These are phyloP conservation scores for Orbilia blumenaviensis DNA, from an alignment of 2,329 filamentous ascomycete species.

Conservation along the genomic window DNA sequence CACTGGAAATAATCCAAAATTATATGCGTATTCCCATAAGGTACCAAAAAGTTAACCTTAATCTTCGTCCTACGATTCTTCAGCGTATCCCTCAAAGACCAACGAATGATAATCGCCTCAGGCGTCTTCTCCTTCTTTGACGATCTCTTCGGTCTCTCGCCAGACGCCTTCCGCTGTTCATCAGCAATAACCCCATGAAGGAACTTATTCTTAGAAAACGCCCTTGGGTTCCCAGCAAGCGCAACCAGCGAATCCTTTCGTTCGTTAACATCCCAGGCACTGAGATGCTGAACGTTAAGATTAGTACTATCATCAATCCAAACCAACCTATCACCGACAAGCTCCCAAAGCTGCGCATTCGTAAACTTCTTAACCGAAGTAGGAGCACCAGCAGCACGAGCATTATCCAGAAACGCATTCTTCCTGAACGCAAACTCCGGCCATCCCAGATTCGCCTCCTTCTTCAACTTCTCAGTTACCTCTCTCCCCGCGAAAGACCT, in stretches of 20 bases:
- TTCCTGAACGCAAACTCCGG: conserved; percentile 49
- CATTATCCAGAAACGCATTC: conserved; percentile 43
- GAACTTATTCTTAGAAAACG: conserved; percentile 37
- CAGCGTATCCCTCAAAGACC: conserved; percentile 32
- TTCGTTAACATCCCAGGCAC: conserved; percentile 50
- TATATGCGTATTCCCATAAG: conserved; percentile 33
- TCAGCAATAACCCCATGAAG: conserved; percentile 36
- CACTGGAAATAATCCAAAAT: conserved; percentile 40
- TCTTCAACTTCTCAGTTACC: conserved; percentile 35
- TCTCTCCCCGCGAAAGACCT: conserved; percentile 3
- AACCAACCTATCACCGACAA: conserved; percentile 42
- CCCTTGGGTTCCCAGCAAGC: conserved; percentile 37
- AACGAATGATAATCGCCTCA: conserved; percentile 44
- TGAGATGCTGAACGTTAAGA: conserved; percentile 49
- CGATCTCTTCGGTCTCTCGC: conserved; percentile 30
- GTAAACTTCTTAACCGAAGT: conserved; percentile 49
- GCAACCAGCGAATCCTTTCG: conserved; percentile 44
- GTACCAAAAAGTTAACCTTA: conserved; percentile 27
- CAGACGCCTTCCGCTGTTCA: conserved; percentile 28
- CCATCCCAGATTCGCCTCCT: conserved; percentile 44
- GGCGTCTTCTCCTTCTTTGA: conserved; percentile 31
- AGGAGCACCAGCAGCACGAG: conserved; percentile 21
- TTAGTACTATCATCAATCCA: conserved; percentile 49
- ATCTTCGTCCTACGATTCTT: conserved; percentile 37
- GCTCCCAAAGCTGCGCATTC: conserved; percentile 36